Evolutionary conservation across 2,329 filamentous ascomycete species (phyloP), one percentile per base, ranked within the genome.

Genomic region (Clarireedia paspali): DNA sequence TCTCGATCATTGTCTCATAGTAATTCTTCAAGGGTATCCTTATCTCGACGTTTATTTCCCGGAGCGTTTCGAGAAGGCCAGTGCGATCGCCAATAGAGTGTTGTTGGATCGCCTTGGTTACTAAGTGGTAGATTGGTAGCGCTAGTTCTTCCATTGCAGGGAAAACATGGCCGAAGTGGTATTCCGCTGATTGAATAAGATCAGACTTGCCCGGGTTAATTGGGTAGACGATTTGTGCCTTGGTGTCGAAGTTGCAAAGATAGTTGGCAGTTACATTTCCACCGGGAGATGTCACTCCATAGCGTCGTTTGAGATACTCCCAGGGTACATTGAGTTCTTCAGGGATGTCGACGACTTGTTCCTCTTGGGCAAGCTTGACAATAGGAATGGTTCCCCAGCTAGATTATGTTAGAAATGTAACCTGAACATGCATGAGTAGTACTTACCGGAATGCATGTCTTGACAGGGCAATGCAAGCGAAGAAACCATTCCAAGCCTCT

Each of bases 361-460:
- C 70, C 26, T 65, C 52, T 58, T 72, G 70, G 23, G 69, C 70
- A 10, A 68, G 58, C 15, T 62, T 64, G 14, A 72, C 69, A 6
- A 70, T 65, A 1, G 70, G 70, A 15, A 70, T 66, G 6, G 64
- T 70, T 15, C 57, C 69, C 69, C 69, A 73, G 51, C 70, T 62
- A 39, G 10, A 17, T 14, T 17, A 14, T 38, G 47, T 55, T 51
- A 55, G 9, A 15, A 34, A 15, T 26, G 15, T 24, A 26, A 40
- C 27, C 6, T 36, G 26, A 20, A 24, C 6, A 12, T 47, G 7
- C 30, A 46, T 51, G 6, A 14, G 20, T 23, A 36, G 20, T 46
- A 51, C 42, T 61, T 44, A 65, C 63, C 63, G 62, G 56, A 70
- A 72, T 1, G 68, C 69, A 51, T 72, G 70, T 2, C 70, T 62